Conservation (phyloP, 352 stramenopile species). For the Globisporangium mamillatum region DNA sequence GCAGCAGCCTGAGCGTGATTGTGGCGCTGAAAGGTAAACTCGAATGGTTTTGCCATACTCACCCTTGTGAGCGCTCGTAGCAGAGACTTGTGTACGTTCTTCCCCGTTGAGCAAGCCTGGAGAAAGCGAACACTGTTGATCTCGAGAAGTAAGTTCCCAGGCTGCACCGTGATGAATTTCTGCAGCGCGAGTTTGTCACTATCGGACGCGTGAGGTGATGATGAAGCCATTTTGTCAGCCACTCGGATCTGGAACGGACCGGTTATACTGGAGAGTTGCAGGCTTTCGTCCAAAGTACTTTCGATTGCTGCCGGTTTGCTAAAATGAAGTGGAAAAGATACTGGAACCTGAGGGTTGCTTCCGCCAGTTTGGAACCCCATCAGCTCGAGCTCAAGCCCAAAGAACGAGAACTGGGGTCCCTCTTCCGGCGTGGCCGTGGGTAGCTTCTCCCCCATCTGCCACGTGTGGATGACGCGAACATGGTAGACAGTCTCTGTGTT, state of each 20-base stretch:
- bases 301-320: background rate
- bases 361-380: slow-evolving; percentile 15
- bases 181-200: slow-evolving; percentile 34
- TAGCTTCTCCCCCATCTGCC: slow-evolving; percentile 4
- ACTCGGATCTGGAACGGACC: slow-evolving; percentile 35
- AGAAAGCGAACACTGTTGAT: slow-evolving; percentile 51
- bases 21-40: slow-evolving; percentile 55
- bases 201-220: background rate
- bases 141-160: slow-evolving; percentile 37
- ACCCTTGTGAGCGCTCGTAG: slow-evolving; percentile 24
- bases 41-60: slow-evolving; percentile 40
- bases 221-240: slow-evolving; percentile 22
- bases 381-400: slow-evolving; percentile 45
- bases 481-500: slow-evolving; percentile 32
- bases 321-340: slow-evolving; percentile 3
- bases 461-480: slow-evolving; percentile 33
- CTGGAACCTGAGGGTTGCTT: background rate
- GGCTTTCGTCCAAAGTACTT: background rate
- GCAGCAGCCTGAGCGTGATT: slow-evolving; percentile 41
- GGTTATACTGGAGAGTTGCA: slow-evolving; percentile 19
- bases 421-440: background rate
- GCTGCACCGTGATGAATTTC: slow-evolving; percentile 35
- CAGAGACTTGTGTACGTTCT: slow-evolving; percentile 32
- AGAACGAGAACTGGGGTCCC: slow-evolving; percentile 28
- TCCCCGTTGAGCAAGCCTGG: slow-evolving; percentile 19